These are phyloP conservation scores for Picea abies DNA, from an alignment of 83 land plant genomes.

Conservation along the genomic window DNA sequence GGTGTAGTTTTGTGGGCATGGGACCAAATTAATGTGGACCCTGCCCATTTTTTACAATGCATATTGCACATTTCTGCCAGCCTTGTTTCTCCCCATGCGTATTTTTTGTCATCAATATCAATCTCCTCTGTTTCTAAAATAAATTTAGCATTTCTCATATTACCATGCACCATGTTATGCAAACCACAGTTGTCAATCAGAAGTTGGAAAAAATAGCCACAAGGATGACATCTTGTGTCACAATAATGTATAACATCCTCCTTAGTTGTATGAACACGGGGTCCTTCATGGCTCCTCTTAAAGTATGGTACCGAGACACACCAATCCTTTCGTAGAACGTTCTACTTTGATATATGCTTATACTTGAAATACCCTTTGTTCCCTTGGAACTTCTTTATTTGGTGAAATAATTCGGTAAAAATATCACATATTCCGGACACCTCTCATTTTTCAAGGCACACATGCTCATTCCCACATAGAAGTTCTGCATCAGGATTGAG, in stretches of 20 bases:
- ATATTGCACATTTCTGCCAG: no score
- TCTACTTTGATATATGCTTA: constrained; percentile 30
- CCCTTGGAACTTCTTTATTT: constrained; percentile 16
- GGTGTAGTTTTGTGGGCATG: no score
- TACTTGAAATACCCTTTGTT: constrained; percentile 27
- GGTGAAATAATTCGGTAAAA: neutral
- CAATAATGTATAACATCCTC: constrained; percentile 4
- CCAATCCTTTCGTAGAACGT: constrained; percentile 17
- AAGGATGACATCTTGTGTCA: no score
- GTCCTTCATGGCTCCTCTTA: constrained; percentile 15
- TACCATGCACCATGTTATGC: constrained; percentile 17
- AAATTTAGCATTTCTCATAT: no score
- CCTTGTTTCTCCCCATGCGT: no score
- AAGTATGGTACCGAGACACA: constrained; percentile 30
- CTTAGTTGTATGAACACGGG: constrained; percentile 25
- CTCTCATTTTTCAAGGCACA: constrained; percentile 25
- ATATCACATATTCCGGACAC: neutral
- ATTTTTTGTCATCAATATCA: no score
- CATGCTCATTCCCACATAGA: constrained; percentile 34
- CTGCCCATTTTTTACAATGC: no score
- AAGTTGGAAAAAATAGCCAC: no score
- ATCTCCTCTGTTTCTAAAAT: no score
- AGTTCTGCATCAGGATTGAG: constrained; percentile 10
- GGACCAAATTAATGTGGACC: no score
- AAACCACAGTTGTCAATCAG: constrained; percentile 18